These are phyloP conservation scores for Sutorius eximius DNA, from an alignment of 1,284 basidiomycete genomes.

Conservation along the genomic window DNA sequence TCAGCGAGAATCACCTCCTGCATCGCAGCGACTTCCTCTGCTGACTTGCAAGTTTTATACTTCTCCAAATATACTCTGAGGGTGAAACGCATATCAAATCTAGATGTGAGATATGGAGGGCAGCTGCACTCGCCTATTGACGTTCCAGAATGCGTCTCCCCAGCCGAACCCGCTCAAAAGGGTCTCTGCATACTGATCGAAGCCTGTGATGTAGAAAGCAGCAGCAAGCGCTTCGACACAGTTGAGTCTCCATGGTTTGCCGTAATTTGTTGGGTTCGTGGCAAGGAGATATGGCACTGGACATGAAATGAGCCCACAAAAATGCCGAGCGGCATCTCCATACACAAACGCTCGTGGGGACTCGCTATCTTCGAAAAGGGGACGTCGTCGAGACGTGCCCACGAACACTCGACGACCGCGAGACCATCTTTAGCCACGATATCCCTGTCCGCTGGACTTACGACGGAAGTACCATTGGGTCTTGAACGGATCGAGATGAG, in stretches of 20 bases:
- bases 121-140: constrained; percentile 61
- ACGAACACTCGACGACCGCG: constrained; percentile 97
- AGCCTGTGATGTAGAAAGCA: constrained; percentile 89
- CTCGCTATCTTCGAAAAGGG: constrained; percentile 93
- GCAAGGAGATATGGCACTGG: constrained; percentile 91
- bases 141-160: constrained; percentile 82
- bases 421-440: constrained; percentile 77
- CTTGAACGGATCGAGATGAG: constrained; percentile 41
- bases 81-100: neutral
- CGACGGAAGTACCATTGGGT: constrained; percentile 80
- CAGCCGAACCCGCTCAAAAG: constrained; percentile 83
- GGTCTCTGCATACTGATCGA: constrained; percentile 74
- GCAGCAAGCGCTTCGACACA: constrained; percentile 94
- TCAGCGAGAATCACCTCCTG: constrained; percentile 78
- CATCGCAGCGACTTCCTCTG: constrained; percentile 62
- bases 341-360: constrained; percentile 88
- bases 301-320: neutral
- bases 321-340: constrained; percentile 33
- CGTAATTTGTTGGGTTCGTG: constrained; percentile 94
- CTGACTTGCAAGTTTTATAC: constrained; percentile 69
- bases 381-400: constrained; percentile 93
- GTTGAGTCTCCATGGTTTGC: constrained; percentile 89
- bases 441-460: constrained; percentile 86
- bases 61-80: constrained; percentile 62
- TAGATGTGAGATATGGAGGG: neutral